Evolutionary conservation across 495 filamentous ascomycete genomes (phyloP).

Genomic region (Aspergillus panamensis): DNA sequence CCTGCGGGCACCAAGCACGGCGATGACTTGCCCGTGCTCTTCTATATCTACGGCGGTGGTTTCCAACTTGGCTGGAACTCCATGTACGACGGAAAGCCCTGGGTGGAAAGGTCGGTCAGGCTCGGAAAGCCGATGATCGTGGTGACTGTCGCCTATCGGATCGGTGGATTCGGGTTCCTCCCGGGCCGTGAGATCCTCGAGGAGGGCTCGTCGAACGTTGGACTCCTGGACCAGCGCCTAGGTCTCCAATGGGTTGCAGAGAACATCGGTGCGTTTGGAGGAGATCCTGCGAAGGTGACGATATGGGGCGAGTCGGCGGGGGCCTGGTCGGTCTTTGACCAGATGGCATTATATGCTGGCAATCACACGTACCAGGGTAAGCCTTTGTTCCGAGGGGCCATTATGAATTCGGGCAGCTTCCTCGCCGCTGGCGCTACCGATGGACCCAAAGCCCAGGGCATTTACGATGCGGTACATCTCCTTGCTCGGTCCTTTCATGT

Average conservation of each 20-base stretch:
- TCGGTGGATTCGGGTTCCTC: slow-evolving; percentile 2
- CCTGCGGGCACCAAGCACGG: background rate
- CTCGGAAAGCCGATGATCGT: background rate
- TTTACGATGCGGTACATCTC: slow-evolving; percentile 55
- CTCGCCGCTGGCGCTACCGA: slow-evolving; percentile 56
- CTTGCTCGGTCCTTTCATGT: slow-evolving; percentile 38
- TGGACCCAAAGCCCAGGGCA: slow-evolving; percentile 49
- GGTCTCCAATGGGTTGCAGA: slow-evolving; percentile 49
- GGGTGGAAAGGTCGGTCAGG: background rate
- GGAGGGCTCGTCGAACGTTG: background rate
- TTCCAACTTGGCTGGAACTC: slow-evolving; percentile 7
- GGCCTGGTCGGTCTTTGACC: slow-evolving; percentile 10
- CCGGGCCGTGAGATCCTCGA: background rate
- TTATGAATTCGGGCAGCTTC: slow-evolving; percentile 61
- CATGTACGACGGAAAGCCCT: background rate
- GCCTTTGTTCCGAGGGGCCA: slow-evolving; percentile 21
- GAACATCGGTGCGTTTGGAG: slow-evolving; percentile 51
- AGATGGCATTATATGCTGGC: slow-evolving; percentile 2
- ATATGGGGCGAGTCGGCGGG: slow-evolving; percentile 58
- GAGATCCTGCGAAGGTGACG: slow-evolving; percentile 57
- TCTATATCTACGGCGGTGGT: slow-evolving; percentile 3
- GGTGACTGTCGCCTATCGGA: slow-evolving; percentile 1
- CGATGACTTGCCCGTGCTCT: background rate
- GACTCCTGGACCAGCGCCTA: slow-evolving; percentile 15
- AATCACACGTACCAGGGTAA: background rate